Conservation (phyloP, 768 basidiomycete species). For the Crucibulum laeve region DNA sequence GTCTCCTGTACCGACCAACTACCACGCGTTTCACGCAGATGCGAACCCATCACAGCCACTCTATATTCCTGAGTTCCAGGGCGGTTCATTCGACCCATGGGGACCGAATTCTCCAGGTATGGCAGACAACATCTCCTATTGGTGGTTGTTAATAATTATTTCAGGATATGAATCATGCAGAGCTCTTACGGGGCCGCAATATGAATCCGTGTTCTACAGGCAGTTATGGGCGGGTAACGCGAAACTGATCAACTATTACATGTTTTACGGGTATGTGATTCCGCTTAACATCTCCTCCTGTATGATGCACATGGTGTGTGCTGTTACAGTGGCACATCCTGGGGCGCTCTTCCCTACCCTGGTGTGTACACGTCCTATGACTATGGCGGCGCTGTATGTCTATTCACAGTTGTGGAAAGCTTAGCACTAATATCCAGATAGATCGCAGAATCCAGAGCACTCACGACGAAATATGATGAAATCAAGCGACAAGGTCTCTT, state of each 20-base stretch:
- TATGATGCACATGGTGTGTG: not conserved
- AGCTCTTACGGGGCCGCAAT: conserved; percentile 64
- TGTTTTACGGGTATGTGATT: conserved; percentile 65
- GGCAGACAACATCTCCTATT: not conserved
- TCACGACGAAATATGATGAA: conserved; percentile 70
- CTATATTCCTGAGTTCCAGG: conserved; percentile 76
- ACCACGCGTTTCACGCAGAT: conserved; percentile 56
- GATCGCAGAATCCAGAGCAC: conserved; percentile 62
- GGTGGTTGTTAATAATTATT: not conserved
- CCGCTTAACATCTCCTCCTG: not conserved
- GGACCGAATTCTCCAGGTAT: conserved; percentile 66
- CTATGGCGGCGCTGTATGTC: conserved; percentile 60
- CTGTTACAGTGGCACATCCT: conserved; percentile 70
- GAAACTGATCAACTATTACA: conserved; percentile 81
- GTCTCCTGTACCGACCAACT: conserved; percentile 60
- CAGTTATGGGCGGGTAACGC: conserved; percentile 78
- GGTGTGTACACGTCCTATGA: conserved; percentile 81
- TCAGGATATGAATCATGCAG: conserved; percentile 63
- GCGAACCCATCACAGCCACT: conserved; percentile 53
- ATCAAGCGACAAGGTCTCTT: conserved; percentile 77
- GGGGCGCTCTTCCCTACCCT: conserved; percentile 78
- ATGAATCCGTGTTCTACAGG: conserved; percentile 76
- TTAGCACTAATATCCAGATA: conserved; percentile 11
- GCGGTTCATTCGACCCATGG: conserved; percentile 80
- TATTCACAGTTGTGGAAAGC: not conserved